phyloP scores from a whole-genome alignment of 371 early-diverging fungal species.

The Actinomucor elegans region DNA sequence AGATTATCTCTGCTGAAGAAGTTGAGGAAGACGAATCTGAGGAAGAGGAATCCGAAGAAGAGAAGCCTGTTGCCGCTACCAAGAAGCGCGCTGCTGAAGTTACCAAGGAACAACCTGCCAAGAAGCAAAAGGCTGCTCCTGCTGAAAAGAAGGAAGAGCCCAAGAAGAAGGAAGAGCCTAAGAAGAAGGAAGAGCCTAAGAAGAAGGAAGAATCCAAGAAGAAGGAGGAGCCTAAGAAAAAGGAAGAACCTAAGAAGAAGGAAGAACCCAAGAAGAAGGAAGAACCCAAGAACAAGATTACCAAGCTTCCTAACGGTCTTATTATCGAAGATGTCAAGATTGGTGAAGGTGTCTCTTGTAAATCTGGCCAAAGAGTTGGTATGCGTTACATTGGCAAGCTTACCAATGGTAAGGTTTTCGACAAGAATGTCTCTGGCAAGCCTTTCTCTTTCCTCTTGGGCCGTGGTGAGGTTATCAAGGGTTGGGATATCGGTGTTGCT shows the following conservation, averaged over 20 bases:
- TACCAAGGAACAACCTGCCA: slow-evolving; percentile 29
- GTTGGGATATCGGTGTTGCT: slow-evolving; percentile 88
- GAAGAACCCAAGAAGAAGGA: slow-evolving; percentile 41
- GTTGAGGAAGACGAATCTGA: slow-evolving; percentile 23
- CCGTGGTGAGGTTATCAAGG: slow-evolving; percentile 91
- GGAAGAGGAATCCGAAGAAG: slow-evolving; percentile 37
- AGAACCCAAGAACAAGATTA: slow-evolving; percentile 32
- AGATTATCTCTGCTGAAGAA: slow-evolving; percentile 45
- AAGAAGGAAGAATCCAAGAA: slow-evolving; percentile 49
- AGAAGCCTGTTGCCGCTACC: slow-evolving; percentile 35
- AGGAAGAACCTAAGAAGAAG: slow-evolving; percentile 39
- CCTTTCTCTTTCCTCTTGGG: slow-evolving; percentile 91
- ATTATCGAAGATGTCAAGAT: slow-evolving; percentile 78
- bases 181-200: slow-evolving; percentile 33
- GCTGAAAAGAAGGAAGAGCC: slow-evolving; percentile 46
- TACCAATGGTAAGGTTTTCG: slow-evolving; percentile 91
- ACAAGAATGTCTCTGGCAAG: slow-evolving; percentile 86
- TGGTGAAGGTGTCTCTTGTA: slow-evolving; percentile 78
- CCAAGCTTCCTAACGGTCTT: slow-evolving; percentile 71
- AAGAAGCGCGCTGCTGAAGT: slow-evolving; percentile 41
- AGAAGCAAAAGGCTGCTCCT: slow-evolving; percentile 35
- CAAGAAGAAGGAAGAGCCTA: slow-evolving; percentile 35
- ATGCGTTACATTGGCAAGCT: slow-evolving; percentile 94
- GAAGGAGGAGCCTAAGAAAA: slow-evolving; percentile 34
- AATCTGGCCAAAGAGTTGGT: slow-evolving; percentile 77